Base-by-base conservation (phyloP, 768 basidiomycete genomes). In the Leucocoprinus sp. region DNA sequence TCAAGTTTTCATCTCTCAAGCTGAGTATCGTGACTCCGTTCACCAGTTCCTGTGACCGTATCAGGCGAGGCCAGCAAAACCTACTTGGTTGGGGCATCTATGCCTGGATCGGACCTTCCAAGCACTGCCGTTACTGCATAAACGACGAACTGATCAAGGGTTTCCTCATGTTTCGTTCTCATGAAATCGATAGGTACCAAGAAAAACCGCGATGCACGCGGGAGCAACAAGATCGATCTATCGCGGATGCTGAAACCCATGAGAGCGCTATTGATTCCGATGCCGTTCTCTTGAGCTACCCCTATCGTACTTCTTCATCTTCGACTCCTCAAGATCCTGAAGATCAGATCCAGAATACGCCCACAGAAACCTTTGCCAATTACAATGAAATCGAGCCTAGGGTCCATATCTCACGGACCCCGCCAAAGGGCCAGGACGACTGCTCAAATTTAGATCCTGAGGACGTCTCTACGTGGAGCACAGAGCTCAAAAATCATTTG, bases 211-310 rank as follows among this genome's bases (percentile, higher is more conserved):
- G 24, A n/a, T 18, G 19, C 35, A 27, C 11, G 7, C 22, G n/a
- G 7, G 29, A 35, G 12, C 7, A 29, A 15, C 36, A 29, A 21
- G 27, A 38, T 4, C 39, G 41, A 12, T 48, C 33, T 1, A 15
- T 26, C 26, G 15, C 35, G 37, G 31, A 8, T 14, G 29, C 23
- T 41, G 38, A 35, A n/a, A 8, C 24, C 33, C 1, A 27, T 9
- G 24, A 35, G 28, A 29, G 40, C 17, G 24, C 28, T 14, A 6
- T 22, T 2, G 45, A 46, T 9, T 22, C 45, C 2, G 46, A 37
- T 8, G 23, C 46, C 8, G 46, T 48, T 6, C 28, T 42, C 15
- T 28, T 48, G 46, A 48, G 46, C 19, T 48, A 41, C 40, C 46
- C 46, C n/a, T 48, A 48, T 17, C 39, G 40, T 12, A 26, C 21